Percentiles rank a stretch among this genome's conserved stretches.
Conservation (phyloP, 2,329 filamentous ascomycete genomes). For the Orbilia javanica region DNA sequence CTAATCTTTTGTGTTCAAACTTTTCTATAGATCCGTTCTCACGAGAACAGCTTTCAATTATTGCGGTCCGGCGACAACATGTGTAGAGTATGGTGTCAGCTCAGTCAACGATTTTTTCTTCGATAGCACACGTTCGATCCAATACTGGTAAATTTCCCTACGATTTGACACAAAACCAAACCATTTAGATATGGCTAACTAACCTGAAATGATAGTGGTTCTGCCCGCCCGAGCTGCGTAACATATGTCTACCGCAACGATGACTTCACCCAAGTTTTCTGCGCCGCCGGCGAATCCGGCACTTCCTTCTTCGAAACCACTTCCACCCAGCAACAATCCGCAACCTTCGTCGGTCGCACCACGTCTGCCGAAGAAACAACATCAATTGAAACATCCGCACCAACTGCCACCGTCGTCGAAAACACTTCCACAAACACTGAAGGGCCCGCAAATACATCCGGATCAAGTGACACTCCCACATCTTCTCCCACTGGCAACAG, state of each 20-base stretch:
- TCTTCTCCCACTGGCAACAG: background rate
- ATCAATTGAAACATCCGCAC: background rate
- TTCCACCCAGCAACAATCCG: slow-evolving; percentile 30
- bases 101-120: slow-evolving; percentile 48
- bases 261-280: slow-evolving; percentile 49
- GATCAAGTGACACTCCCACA: background rate
- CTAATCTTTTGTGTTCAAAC: background rate
- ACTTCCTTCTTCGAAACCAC: slow-evolving; percentile 40
- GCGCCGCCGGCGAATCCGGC: slow-evolving; percentile 35
- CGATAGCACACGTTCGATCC: slow-evolving; percentile 54
- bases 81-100: slow-evolving; percentile 45
- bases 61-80: slow-evolving; percentile 44
- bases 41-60: slow-evolving; percentile 50
- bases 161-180: background rate
- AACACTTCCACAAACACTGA: background rate
- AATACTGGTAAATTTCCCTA: slow-evolving; percentile 47
- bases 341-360: slow-evolving; percentile 35
- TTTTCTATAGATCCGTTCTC: slow-evolving; percentile 35
- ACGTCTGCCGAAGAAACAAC: background rate
- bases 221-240: slow-evolving; percentile 36
- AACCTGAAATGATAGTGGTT: slow-evolving; percentile 10
- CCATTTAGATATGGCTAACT: background rate
- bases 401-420: slow-evolving; percentile 14
- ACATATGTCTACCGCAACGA: slow-evolving; percentile 51
- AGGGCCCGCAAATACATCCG: slow-evolving; percentile 1